Base-by-base conservation (phyloP, 1,284 basidiomycete genomes). In the Lentinus polychrous region DNA sequence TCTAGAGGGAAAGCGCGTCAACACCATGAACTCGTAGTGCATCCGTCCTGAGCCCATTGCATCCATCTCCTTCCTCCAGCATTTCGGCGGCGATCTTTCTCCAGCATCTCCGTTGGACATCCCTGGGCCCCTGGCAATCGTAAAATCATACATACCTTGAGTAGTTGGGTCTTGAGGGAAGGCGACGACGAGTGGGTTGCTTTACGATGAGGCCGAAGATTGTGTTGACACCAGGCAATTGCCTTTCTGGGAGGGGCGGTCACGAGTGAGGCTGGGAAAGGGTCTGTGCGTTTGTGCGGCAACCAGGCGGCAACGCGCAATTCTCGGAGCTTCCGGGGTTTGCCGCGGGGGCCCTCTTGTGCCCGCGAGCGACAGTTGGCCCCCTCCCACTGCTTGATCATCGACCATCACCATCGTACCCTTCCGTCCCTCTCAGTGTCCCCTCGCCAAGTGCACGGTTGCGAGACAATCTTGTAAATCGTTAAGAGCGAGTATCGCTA, bases 1-100 rank as follows among this genome's bases (percentile, higher is more conserved):
- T 94, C 83, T 90, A 61, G 34, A 52, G 35, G n/a, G 43, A 49
- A 52, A 47, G 24, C 3, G 41, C 46, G 53, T 60, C 42, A 57
- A 53, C 60, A 50, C 61, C 54, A 52, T 49, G 49, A 40, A 22
- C 39, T 43, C 49, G 31, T 52, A 49, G 50, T 55, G 50, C 60
- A 65, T 66, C 66, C 57, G 51, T 39, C 45, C 32, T 39, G 45
- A 48, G 50, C 45, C 34, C 22, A 23, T 43, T 45, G 48, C 57
- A 68, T 68, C 66, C 66, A 67, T 59, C 66, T 49, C 33, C 32
- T 53, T 53, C 40, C 46, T 51, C 50, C 48, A 41, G 39, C 22
- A 17, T 45, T 53, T 49, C 11, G 34, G 27, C 27, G 41, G 31
- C 15, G 31, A 47, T 42, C 42, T 34, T 49, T 44, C 3, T 20